Evolutionary conservation across 495 filamentous ascomycete genomes (phyloP), one percentile per base, ranked within the genome.

Genomic region (Trichoderma erinaceum): DNA sequence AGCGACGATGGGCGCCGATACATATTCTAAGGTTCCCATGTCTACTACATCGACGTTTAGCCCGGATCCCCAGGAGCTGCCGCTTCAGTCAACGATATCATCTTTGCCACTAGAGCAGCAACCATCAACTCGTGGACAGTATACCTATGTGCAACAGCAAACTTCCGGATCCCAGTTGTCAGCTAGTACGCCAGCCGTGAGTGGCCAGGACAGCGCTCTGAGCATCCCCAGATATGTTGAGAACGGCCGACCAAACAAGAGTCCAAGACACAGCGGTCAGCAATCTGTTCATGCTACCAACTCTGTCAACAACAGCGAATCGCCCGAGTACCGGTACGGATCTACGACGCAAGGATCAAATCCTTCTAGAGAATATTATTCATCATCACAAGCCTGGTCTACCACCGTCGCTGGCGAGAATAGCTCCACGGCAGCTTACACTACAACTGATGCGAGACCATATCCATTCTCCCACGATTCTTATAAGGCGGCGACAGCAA

Each of bases 221-320:
- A 79, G 77, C 70, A 74, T 81, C 41, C 77, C 78, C 27, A 75
- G 80, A 66, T 84, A 83, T 71, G 76, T 85, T 38, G 82, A 84
- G 71, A 79, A 73, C 67, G 82, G 83, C 16, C 79, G 84, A 16
- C 84, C 84, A 21, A 73, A 81, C 58, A 86, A 86, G 71, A 82
- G 78, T 66, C 82, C 84, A 11, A 77, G 84, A 21, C 82, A 84
- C 70, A 76, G 74, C n/a, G 79, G 76, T 73, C 80, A 79, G 74
- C 81, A 77, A 69, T 82, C 81, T 18, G 72, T 79, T 18, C 76
- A 77, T 63, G 76, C 74, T 48, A 70, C 72, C 50, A 75, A 76
- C 67, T 81, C 80, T 27, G 75, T 81, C 50, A 76, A 75, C 27
- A 79, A 78, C 70, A 82, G 80, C 66, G 78, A 80, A 29, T 75